A percentile compares a stretch with the other conserved stretches of the same genome.
These are phyloP conservation scores for Xerocomellus chrysenteron DNA, from an alignment of 768 basidiomycete species.

Conservation along the genomic window DNA sequence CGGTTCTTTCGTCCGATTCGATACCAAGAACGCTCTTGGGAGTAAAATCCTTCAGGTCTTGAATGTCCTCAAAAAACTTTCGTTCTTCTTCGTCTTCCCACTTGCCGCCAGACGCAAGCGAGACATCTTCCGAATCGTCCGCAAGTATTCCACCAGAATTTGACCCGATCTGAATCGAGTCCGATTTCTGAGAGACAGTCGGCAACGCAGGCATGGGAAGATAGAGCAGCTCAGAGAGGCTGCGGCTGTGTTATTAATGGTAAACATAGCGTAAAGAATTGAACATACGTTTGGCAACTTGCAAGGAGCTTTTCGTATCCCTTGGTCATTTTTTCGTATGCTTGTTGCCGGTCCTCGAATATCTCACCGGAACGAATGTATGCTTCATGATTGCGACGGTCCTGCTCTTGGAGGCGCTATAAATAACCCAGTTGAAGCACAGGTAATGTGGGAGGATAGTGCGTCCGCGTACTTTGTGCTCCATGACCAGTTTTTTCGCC, in stretches of 20 bases:
- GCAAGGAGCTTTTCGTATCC: slow-evolving; percentile 88
- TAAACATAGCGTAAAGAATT: neutral
- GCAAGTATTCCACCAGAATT: slow-evolving; percentile 40
- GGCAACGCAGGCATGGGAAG: slow-evolving; percentile 82
- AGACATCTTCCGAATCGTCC: slow-evolving; percentile 58
- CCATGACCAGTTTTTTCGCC: slow-evolving; percentile 86
- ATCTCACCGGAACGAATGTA: slow-evolving; percentile 99
- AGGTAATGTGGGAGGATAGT: neutral
- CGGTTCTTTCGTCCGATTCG: slow-evolving; percentile 37
- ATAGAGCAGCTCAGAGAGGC: slow-evolving; percentile 89
- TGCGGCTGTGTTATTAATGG: slow-evolving; percentile 31
- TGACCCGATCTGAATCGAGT: slow-evolving; percentile 77
- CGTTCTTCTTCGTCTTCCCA: slow-evolving; percentile 99
- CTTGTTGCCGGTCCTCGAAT: slow-evolving; percentile 98
- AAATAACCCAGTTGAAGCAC: neutral
- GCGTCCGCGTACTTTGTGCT: slow-evolving; percentile 71
- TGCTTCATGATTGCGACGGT: slow-evolving; percentile 95
- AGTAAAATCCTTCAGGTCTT: slow-evolving; percentile 89
- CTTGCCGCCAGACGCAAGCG: slow-evolving; percentile 64
- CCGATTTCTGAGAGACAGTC: slow-evolving; percentile 73
- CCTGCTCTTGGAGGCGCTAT: slow-evolving; percentile 95
- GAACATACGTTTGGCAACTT: slow-evolving; percentile 80
- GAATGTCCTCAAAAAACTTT: slow-evolving; percentile 88
- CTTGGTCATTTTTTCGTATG: slow-evolving; percentile 98
- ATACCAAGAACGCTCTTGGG: slow-evolving; percentile 86